These are phyloP conservation scores for Penicillium angulare DNA, from an alignment of 495 filamentous ascomycete species.

Conservation along the genomic window DNA sequence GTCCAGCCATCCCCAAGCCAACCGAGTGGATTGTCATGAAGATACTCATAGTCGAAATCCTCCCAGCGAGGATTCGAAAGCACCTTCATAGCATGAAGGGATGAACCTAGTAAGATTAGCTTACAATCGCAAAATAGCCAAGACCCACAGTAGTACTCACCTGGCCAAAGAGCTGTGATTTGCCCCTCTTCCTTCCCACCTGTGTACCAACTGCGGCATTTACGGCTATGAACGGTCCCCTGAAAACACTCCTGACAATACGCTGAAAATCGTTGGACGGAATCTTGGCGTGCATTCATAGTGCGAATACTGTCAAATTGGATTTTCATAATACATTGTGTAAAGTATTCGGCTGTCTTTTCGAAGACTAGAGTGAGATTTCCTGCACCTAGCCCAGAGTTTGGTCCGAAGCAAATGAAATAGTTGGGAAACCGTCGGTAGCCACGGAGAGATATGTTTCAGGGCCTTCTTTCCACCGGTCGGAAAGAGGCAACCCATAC, in stretches of 20 bases:
- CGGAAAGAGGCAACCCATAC: constrained; percentile 43
- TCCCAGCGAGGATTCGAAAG: constrained; percentile 40
- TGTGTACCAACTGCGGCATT: constrained; percentile 59
- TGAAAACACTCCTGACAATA: constrained; percentile 50
- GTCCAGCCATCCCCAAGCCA: constrained; percentile 48
- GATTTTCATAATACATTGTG: constrained; percentile 47
- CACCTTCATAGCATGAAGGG: constrained; percentile 38
- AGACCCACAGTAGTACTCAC: constrained; percentile 18
- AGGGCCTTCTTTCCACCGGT: constrained; percentile 49
- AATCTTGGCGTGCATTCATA: constrained; percentile 37
- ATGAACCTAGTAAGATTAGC: constrained; percentile 32
- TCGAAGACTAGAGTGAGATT: constrained; percentile 47
- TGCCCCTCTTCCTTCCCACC: constrained; percentile 34
- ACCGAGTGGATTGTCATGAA: constrained; percentile 32
- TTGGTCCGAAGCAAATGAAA: constrained; percentile 53
- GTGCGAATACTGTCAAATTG: constrained; percentile 49
- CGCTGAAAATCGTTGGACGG: constrained; percentile 42
- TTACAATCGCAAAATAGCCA: constrained; percentile 1
- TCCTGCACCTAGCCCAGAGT: constrained; percentile 47
- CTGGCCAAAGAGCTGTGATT: constrained; percentile 43
- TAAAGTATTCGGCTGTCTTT: constrained; percentile 51
- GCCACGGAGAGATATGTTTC: constrained; percentile 60
- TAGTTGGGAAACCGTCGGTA: constrained; percentile 63
- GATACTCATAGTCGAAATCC: constrained; percentile 41
- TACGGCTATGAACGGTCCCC: constrained; percentile 43